These are phyloP conservation scores for Phytophthora foliorum DNA, from an alignment of 352 stramenopile species.

Conservation along the genomic window DNA sequence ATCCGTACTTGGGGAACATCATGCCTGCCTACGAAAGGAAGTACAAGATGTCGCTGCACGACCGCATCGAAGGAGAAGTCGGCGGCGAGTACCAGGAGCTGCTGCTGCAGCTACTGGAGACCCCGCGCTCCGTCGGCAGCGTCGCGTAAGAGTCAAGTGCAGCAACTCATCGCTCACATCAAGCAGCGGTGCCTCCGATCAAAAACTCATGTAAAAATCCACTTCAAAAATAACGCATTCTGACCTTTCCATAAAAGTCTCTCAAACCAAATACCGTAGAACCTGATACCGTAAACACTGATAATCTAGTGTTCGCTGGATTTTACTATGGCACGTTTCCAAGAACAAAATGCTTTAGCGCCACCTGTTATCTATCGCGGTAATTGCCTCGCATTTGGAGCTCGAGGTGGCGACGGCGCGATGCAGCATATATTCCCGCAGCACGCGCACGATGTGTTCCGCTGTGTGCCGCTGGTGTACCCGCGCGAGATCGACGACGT, in stretches of 20 bases:
- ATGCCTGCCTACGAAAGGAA: constrained; percentile 61
- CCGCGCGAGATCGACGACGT: constrained; percentile 60
- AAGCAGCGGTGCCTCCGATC: neutral
- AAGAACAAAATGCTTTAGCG: neutral
- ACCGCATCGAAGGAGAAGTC: constrained; percentile 65
- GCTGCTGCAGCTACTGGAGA: constrained; percentile 65
- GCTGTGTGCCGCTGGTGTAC: constrained; percentile 43
- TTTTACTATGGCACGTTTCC: neutral
- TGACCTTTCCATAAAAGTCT: neutral
- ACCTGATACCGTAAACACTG: neutral
- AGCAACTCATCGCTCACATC: neutral
- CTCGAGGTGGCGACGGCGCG: constrained; percentile 2
- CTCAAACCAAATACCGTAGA: neutral
- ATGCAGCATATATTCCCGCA: constrained; percentile 55
- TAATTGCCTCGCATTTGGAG: constrained; percentile 8
- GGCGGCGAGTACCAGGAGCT: constrained; percentile 73
- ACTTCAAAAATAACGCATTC: neutral
- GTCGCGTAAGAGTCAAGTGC: constrained; percentile 32
- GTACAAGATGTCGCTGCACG: constrained; percentile 68
- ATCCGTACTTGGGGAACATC: constrained; percentile 65
- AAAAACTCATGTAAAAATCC: neutral
- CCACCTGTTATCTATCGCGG: neutral
- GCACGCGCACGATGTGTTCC: constrained; percentile 52
- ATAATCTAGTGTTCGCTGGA: neutral
- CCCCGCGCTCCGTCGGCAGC: constrained; percentile 43